Evolutionary conservation across 1,139 yeast species (phyloP).

Genomic region (Sugiyamaella grinbergsii): DNA sequence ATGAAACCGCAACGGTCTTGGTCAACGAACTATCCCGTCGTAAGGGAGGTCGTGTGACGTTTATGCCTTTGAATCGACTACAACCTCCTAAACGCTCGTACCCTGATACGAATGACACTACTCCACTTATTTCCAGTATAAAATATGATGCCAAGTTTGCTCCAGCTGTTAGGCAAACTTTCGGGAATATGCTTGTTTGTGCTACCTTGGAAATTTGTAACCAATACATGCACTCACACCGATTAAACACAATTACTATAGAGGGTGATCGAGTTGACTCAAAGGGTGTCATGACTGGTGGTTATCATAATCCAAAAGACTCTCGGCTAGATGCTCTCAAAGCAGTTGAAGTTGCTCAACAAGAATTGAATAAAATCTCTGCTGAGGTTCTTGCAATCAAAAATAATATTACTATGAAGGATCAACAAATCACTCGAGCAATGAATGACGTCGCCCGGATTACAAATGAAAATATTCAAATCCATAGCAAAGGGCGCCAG

Average conservation of each 20-base stretch:
- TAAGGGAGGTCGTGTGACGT: conserved; percentile 81
- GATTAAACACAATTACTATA: conserved; percentile 77
- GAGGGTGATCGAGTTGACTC: conserved; percentile 90
- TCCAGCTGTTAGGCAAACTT: conserved; percentile 71
- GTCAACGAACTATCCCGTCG: conserved; percentile 76
- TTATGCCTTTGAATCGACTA: conserved; percentile 84
- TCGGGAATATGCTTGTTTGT: conserved; percentile 80
- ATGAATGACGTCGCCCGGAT: conserved; percentile 50
- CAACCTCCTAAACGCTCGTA: conserved; percentile 46
- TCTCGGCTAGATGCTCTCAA: conserved; percentile 74
- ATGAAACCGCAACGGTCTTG: conserved; percentile 74
- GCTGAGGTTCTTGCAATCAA: conserved; percentile 45
- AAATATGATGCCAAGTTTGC: conserved; percentile 57
- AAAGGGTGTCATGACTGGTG: conserved; percentile 87
- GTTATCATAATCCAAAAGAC: conserved; percentile 69
- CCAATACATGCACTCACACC: conserved; percentile 62
- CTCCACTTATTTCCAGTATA: conserved; percentile 76
- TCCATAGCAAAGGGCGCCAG: conserved; percentile 27
- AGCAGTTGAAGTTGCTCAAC: conserved; percentile 54
- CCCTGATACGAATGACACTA: conserved; percentile 56
- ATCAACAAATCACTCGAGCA: conserved; percentile 49
- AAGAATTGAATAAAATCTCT: conserved; percentile 49
- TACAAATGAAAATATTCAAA: conserved; percentile 39
- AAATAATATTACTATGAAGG: conserved; percentile 45
- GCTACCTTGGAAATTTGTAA: conserved; percentile 69